phyloP scores from a whole-genome alignment of 75 land plant genomes.

The Sequoiadendron giganteum region DNA sequence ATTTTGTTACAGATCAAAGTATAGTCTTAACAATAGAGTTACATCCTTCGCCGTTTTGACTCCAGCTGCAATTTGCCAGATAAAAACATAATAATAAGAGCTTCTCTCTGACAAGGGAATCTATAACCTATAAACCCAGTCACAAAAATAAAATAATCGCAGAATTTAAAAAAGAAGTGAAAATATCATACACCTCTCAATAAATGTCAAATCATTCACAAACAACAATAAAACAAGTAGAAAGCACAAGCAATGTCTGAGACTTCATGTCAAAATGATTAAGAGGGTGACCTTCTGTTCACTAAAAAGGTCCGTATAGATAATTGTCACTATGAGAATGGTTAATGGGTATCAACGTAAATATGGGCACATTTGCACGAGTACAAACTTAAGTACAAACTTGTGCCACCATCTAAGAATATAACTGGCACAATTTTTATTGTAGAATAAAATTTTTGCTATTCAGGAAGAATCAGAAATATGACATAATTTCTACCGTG shows the following conservation, averaged over 20 bases:
- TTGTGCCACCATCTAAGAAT: not conserved
- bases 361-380: not conserved
- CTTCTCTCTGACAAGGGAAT: not conserved
- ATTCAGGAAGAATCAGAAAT: not conserved
- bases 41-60: slow-evolving; percentile 2
- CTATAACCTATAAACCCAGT: not conserved
- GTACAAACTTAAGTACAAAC: too few relatives aligned
- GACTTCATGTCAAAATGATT: not conserved
- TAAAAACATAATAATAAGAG: not conserved
- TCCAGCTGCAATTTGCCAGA: slow-evolving; percentile 1
- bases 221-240: not conserved
- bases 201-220: not conserved
- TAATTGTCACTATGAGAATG: not conserved
- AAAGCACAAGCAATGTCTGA: not conserved
- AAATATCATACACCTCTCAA: not conserved
- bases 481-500: not conserved
- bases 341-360: not conserved
- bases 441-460: not conserved
- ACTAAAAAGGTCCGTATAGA: not conserved
- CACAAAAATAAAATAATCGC: not conserved
- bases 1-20: not conserved
- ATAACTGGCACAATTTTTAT: not conserved
- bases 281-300: too few relatives aligned
- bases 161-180: not conserved
- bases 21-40: not conserved